phyloP scores from a whole-genome alignment of 2,329 filamentous ascomycete genomes.

The Niveomyces coronatus region DNA sequence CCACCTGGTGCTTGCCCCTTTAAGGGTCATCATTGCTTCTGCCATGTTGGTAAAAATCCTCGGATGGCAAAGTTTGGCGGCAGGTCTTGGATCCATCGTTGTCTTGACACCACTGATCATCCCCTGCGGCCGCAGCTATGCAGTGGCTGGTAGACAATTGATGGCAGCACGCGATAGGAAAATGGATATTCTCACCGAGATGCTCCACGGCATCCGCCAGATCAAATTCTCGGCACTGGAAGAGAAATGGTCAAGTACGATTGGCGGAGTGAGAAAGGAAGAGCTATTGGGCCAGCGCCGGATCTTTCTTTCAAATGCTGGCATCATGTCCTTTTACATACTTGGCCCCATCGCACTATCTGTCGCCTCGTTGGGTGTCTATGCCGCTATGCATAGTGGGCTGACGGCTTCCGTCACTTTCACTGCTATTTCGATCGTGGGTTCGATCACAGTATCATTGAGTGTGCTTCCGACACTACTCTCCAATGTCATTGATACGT shows the following conservation, averaged over 20 bases:
- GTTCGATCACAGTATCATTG: background rate
- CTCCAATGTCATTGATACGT: background rate
- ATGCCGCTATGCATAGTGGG: background rate
- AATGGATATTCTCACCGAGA: background rate
- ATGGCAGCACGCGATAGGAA: conserved; percentile 1
- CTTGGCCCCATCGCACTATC: background rate
- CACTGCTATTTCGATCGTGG: background rate
- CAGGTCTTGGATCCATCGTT: background rate
- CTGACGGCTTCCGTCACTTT: background rate
- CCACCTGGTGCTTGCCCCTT: background rate
- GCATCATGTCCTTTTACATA: conserved; percentile 1
- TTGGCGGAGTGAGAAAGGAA: background rate
- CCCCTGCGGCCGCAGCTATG: background rate
- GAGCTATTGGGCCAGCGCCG: background rate
- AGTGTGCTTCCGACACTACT: background rate
- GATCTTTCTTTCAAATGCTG: background rate
- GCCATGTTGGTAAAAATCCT: background rate
- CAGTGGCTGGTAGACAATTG: background rate
- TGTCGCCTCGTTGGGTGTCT: background rate
- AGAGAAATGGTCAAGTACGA: background rate
- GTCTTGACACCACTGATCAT: background rate
- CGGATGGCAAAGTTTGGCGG: background rate
- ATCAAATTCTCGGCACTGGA: background rate
- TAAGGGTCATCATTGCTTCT: background rate
- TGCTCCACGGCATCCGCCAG: background rate